Evolutionary conservation across 768 basidiomycete species (phyloP).

Genomic region (Boletus barrowsii): DNA sequence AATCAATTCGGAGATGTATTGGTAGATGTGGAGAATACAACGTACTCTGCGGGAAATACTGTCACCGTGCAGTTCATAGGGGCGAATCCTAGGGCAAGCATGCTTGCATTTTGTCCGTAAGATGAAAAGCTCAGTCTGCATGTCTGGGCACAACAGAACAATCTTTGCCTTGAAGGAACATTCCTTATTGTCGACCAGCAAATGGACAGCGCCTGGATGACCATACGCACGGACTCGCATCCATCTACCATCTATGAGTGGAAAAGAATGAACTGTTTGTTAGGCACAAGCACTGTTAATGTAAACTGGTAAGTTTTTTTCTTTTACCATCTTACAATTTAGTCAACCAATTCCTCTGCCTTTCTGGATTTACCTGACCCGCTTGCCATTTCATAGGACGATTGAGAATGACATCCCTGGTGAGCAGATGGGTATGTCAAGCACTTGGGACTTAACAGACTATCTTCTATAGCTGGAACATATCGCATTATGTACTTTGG

Average conservation of each 20-base stretch:
- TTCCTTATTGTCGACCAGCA: constrained; percentile 66
- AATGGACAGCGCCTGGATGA: constrained; percentile 47
- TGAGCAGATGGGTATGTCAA: neutral
- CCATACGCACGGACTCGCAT: constrained; percentile 73
- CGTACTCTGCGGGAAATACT: constrained; percentile 56
- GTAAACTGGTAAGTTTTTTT: constrained; percentile 56
- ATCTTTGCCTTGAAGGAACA: constrained; percentile 70
- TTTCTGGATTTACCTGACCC: constrained; percentile 5
- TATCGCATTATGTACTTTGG: constrained; percentile 73
- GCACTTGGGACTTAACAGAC: neutral
- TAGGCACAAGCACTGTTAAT: constrained; percentile 62
- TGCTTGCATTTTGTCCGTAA: neutral
- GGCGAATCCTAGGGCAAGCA: constrained; percentile 69
- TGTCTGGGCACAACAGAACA: constrained; percentile 50
- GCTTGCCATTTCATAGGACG: constrained; percentile 38
- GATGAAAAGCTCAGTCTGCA: neutral
- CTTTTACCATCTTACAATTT: neutral
- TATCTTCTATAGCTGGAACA: constrained; percentile 48
- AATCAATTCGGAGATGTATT: constrained; percentile 62
- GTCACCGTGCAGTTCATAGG: constrained; percentile 67
- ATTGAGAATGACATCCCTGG: constrained; percentile 55
- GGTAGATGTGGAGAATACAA: constrained; percentile 45
- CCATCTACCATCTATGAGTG: constrained; percentile 73
- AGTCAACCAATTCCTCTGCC: neutral
- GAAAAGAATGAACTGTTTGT: constrained; percentile 53